Evolutionary conservation across 208 protist genomes (phyloP), one percentile per base, ranked within the genome.

Genomic region (Kentomonas sorsogonicus): DNA sequence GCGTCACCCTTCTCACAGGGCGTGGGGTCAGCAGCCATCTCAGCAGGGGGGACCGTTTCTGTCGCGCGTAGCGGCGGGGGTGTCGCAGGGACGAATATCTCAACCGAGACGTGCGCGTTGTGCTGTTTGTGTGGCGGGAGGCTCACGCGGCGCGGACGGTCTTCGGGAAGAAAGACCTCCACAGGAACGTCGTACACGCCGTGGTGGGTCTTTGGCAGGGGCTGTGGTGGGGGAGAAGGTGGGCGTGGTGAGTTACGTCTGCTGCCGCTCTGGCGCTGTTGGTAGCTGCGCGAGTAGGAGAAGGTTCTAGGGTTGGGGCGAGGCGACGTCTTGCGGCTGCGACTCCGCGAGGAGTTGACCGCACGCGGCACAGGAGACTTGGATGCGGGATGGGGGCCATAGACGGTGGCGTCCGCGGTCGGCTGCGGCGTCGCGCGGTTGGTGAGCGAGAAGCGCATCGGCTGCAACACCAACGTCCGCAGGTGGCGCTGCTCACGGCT

Each of bases 381-480:
- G 0, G 63, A 60, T 1, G 53, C 30, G 34, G 45, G 23, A 23
- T 40, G 52, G n/a, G 27, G 15, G 0, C 7, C 22, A 9, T 45
- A 50, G 5, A 41, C 30, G 0, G 30, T 13, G 0, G 39, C n/a
- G 10, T 39, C 20, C 30, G 47, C 29, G 3, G 45, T 36, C 6
- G 53, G 62, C 0, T 46, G 26, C 43, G 72, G 67, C 3, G 58
- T 39, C 10, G 55, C 51, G 2, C 53, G 67, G 31, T 67, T 67
- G 20, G 60, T 23, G 38, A 68, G 67, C 3, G 66, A 78, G 41
- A 79, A 79, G 7, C 66, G 64, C 73, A 79, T 75, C 18, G 73
- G 63, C 18, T 62, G 51, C 15, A 63, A 40, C 30, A 55, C 59
- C 48, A 41, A 18, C 30, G 39, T 31, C 39, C 36, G 13, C 53